Evolutionary conservation across 257 asterid genomes (phyloP).

Genomic region (Solanum appendiculatum): DNA sequence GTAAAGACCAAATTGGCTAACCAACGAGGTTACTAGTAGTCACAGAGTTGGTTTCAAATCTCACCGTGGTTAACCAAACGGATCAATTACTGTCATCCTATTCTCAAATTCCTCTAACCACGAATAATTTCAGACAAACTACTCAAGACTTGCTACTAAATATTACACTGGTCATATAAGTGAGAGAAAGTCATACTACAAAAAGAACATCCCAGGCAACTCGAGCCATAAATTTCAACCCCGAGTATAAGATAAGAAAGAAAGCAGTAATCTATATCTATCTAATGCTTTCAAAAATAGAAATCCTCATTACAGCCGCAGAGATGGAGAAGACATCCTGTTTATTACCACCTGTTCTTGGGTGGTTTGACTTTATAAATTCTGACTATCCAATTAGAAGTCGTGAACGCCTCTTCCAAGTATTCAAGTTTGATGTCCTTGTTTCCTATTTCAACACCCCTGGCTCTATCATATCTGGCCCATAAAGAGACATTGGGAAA

Average conservation of each 20-base stretch:
- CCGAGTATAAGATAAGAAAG: not conserved
- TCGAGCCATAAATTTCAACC: not conserved
- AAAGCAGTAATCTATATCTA: not conserved
- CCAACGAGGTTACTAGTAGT: not conserved
- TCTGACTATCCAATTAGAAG: constrained; percentile 95
- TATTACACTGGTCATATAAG: not conserved
- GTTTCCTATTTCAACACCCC: constrained; percentile 96
- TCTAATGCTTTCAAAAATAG: not conserved
- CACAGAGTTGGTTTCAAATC: not conserved
- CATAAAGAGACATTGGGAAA: not conserved
- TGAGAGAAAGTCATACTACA: not conserved
- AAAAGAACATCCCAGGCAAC: not conserved
- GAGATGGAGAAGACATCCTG: not conserved
- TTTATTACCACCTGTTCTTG: constrained; percentile 39
- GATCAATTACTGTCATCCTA: not conserved
- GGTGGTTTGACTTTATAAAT: constrained; percentile 96
- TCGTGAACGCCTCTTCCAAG: constrained; percentile 94
- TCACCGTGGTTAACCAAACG: too few relatives aligned
- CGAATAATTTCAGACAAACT: not conserved
- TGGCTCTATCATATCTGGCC: constrained; percentile 85
- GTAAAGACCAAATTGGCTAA: not conserved
- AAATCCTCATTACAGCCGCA: not conserved
- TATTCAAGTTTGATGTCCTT: constrained; percentile 86
- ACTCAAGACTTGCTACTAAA: not conserved
- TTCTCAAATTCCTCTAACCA: not conserved